Percentiles rank a stretch among this genome's conserved stretches.
Conservation (phyloP, 345 rosid genomes). For the Dovyalis caffra region DNA sequence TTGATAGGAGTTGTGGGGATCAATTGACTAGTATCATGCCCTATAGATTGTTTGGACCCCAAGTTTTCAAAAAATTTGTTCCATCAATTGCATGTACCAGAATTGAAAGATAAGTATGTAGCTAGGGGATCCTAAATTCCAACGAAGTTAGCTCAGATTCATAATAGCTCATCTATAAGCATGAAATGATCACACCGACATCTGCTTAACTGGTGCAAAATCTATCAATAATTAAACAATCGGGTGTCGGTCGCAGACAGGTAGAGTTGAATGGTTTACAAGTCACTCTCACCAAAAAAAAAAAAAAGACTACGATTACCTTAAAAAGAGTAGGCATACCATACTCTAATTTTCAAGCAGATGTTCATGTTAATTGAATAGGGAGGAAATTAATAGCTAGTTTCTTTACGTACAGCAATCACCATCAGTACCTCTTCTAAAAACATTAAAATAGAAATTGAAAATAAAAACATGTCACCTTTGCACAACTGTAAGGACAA, state of each 20-base stretch:
- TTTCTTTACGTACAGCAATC: no score
- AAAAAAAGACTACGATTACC: no score
- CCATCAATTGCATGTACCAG: slow-evolving; percentile 8
- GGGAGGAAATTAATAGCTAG: no score
- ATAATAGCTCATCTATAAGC: background rate
- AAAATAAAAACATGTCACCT: background rate
- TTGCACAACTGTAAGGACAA: background rate
- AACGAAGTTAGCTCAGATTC: background rate
- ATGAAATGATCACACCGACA: background rate
- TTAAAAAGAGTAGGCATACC: no score
- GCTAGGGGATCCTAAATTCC: background rate
- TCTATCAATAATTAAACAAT: background rate
- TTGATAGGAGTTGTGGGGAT: background rate
- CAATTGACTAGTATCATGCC: background rate
- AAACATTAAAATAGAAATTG: background rate
- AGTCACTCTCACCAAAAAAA: no score
- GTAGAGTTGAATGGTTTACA: no score
- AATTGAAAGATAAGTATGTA: background rate
- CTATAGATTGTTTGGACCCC: background rate
- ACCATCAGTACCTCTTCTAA: no score
- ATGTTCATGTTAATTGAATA: no score
- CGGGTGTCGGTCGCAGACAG: no score
- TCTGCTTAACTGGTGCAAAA: slow-evolving; percentile 1
- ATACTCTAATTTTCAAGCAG: no score
- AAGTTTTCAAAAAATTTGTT: background rate